A percentile compares a stretch with the other conserved stretches of the same genome.
These are phyloP conservation scores for Mitragyna speciosa DNA, from an alignment of 257 asterid genomes.

Conservation along the genomic window DNA sequence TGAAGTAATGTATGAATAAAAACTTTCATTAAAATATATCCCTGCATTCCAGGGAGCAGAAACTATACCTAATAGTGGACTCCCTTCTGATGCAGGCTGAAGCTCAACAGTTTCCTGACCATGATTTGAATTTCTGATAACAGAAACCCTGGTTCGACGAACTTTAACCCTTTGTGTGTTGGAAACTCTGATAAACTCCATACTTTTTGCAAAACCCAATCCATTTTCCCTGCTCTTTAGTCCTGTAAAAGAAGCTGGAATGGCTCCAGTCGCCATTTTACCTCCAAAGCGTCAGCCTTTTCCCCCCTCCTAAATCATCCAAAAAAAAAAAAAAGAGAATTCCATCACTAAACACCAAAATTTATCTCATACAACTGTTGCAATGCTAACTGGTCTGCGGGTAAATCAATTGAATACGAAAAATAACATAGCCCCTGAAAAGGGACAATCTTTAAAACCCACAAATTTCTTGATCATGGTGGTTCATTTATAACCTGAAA, in stretches of 20 bases:
- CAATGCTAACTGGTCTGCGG: not conserved
- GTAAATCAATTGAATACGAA: not conserved
- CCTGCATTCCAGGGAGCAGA: not conserved
- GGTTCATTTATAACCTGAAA: not conserved
- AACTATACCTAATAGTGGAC: constrained; percentile 75
- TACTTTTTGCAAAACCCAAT: constrained; percentile 58
- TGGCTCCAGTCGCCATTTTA: constrained; percentile 86
- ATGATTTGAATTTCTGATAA: constrained; percentile 67
- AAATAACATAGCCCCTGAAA: too few species aligned
- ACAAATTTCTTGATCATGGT: not conserved
- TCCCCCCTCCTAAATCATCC: constrained; percentile 4
- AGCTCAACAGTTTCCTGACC: constrained; percentile 84
- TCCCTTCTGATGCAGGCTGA: constrained; percentile 93
- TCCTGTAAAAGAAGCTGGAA: constrained; percentile 77
- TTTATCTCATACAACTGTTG: not conserved
- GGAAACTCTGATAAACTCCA: constrained; percentile 67
- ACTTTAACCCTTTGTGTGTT: constrained; percentile 65
- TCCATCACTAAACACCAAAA: not conserved
- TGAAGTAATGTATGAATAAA: not conserved
- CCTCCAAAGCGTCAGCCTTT: constrained; percentile 28
- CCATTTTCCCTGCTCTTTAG: constrained; percentile 61
- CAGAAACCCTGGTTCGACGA: constrained; percentile 58
- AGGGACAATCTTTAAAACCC: not conserved
- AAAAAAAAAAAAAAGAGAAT: not conserved
- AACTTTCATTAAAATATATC: not conserved